These are phyloP conservation scores for Fraxinus cuspidata DNA, from an alignment of 257 asterid genomes.

Conservation along the genomic window DNA sequence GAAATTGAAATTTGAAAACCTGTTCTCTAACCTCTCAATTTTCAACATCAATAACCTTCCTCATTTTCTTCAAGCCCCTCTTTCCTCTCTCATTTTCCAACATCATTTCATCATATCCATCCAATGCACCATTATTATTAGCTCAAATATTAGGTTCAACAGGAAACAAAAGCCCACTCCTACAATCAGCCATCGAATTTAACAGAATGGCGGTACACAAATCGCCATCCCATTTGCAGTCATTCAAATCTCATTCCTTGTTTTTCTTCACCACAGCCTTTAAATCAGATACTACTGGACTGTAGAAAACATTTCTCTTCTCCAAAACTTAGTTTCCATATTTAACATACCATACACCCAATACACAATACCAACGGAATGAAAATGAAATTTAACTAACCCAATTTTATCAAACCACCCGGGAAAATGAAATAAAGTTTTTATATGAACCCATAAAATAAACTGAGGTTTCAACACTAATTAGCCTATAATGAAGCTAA, in stretches of 20 bases:
- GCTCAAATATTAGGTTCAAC: slow-evolving; percentile 43
- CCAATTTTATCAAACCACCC: neutral
- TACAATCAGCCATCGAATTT: slow-evolving; percentile 56
- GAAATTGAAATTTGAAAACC: slow-evolving; percentile 1
- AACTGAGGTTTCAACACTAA: neutral
- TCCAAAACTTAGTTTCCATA: slow-evolving; percentile 40
- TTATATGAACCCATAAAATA: neutral
- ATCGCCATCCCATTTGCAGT: slow-evolving; percentile 95
- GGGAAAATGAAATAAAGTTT: neutral
- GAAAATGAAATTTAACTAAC: neutral
- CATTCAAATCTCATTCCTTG: slow-evolving; percentile 79
- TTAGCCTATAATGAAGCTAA: no score
- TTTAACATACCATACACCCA: slow-evolving; percentile 2
- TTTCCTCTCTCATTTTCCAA: slow-evolving; percentile 45
- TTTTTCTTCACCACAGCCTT: slow-evolving; percentile 60
- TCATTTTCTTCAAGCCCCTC: slow-evolving; percentile 69
- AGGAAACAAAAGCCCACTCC: slow-evolving; percentile 57
- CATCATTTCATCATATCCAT: slow-evolving; percentile 41
- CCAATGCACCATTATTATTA: slow-evolving; percentile 29
- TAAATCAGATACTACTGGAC: slow-evolving; percentile 50
- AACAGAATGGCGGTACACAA: slow-evolving; percentile 58
- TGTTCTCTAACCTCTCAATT: slow-evolving; percentile 60
- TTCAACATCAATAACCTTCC: slow-evolving; percentile 50
- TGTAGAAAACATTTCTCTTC: slow-evolving; percentile 26
- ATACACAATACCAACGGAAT: slow-evolving; percentile 22